Conservation (phyloP, 139 green algal genomes). For the Klebsormidium nitens region DNA sequence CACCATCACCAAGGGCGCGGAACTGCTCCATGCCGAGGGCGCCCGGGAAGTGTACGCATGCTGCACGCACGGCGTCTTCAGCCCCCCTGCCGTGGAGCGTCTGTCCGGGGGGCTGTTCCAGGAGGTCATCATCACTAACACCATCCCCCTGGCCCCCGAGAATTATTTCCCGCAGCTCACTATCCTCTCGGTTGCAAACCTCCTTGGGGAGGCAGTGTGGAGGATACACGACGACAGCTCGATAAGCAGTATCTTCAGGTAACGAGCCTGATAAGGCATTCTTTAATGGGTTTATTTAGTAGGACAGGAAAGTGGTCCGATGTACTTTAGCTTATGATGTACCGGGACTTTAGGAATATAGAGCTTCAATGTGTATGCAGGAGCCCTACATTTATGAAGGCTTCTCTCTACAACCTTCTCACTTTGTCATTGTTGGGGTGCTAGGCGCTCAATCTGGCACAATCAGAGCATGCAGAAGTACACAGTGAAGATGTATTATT, state of each 20-base stretch:
- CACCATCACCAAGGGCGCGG: slow-evolving; percentile 92
- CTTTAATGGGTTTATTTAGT: too few species aligned
- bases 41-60: slow-evolving; percentile 87
- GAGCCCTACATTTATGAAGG: too few species aligned
- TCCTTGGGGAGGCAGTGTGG: slow-evolving; percentile 98
- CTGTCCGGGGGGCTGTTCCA: slow-evolving; percentile 72
- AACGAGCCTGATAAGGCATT: too few species aligned
- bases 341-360: too few species aligned
- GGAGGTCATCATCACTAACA: slow-evolving; percentile 98
- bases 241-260: slow-evolving; percentile 46
- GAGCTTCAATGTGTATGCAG: too few species aligned
- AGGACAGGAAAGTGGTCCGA: too few species aligned
- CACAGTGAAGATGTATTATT: too few species aligned
- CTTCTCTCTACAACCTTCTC: too few species aligned
- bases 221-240: slow-evolving; percentile 84
- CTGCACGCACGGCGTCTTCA: slow-evolving; percentile 94
- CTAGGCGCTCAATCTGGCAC: too few species aligned
- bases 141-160: slow-evolving; percentile 73
- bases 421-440: too few species aligned
- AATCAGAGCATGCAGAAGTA: too few species aligned
- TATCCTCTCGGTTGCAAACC: slow-evolving; percentile 89
- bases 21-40: slow-evolving; percentile 59
- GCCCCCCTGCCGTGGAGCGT: slow-evolving; percentile 83
- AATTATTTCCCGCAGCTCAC: slow-evolving; percentile 93
- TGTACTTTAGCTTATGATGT: too few species aligned